Evolutionary conservation across 768 basidiomycete species (phyloP).

Genomic region (Tylopilus cervinicoccineus): DNA sequence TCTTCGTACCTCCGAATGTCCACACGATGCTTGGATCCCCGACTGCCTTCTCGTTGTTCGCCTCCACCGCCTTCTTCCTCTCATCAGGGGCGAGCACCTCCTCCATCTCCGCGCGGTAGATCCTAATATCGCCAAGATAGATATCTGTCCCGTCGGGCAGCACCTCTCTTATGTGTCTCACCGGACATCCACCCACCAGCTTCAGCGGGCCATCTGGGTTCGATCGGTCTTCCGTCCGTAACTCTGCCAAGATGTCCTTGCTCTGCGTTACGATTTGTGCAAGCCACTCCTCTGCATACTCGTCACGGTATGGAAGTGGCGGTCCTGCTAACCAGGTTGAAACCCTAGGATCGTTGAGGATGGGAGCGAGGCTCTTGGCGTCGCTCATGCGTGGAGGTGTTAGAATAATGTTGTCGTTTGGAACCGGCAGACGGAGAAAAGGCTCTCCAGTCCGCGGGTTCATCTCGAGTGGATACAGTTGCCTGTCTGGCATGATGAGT

Average conservation of each 20-base stretch:
- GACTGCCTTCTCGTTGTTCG: constrained; percentile 37
- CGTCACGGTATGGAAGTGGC: constrained; percentile 50
- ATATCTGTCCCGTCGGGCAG: constrained; percentile 50
- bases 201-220: constrained; percentile 24
- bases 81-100: constrained; percentile 35
- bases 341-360: constrained; percentile 50
- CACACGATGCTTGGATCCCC: constrained; percentile 59
- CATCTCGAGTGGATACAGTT: constrained; percentile 38
- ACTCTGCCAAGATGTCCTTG: constrained; percentile 18
- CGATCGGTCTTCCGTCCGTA: constrained; percentile 13
- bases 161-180: constrained; percentile 50
- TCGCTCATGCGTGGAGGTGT: constrained; percentile 54
- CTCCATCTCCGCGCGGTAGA: constrained; percentile 25
- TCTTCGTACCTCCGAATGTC: constrained; percentile 53
- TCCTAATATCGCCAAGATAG: constrained; percentile 43
- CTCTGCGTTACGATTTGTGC: constrained; percentile 15
- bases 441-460: constrained; percentile 45
- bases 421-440: constrained; percentile 50
- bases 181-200: constrained; percentile 44
- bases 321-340: constrained; percentile 43
- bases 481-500: constrained; percentile 17
- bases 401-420: constrained; percentile 51
- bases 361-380: constrained; percentile 30
- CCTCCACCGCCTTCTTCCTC: constrained; percentile 31
- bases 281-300: constrained; percentile 40